Base-by-base conservation (phyloP, 1,284 basidiomycete species). In the Porogramme epimiltina region DNA sequence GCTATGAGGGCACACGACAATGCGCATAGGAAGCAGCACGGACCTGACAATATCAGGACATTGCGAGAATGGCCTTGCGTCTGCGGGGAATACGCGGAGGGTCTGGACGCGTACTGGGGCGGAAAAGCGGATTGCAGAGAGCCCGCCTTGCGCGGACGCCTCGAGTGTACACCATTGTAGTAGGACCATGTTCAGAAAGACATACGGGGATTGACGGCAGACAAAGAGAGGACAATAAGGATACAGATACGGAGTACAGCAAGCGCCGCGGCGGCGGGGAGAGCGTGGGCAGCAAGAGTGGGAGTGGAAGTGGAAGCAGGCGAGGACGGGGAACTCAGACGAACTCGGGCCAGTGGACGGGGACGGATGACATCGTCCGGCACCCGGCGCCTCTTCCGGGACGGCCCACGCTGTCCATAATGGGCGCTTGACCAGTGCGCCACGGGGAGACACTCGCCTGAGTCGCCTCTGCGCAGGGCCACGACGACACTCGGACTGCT, bases 111-210 rank as follows among this genome's bases (percentile, higher is more conserved):
- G 78, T 18, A 89, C 79, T 8, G 85, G 80, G 2, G 74, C 72
- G 2, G 78, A 69, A 67, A 89, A 90, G 22, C 86, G 78, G 33
- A 89, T 71, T 4, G 87, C 85, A 43, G 85, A 83, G 16, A 89
- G 67, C 53, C 76, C 74, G 3, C 79, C 80, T 1, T 77, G 70
- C 6, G 80, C 81, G 36, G 80, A 70, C 0, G 87, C 86, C 24
- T 74, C 68, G 51, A 91, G 69, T n/a, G 78, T 81, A 38, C 78
- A 83, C 82, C 84, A 91, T 61, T 86, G 82, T 56, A 91, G 69
- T 20, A 89, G 72, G 56, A 76, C 72, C 51, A 55, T 59, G 11
- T 23, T 42, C 34, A 43, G 19, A 11, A 33, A 38, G 36, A 28
- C 40, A 48, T 47, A 4, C 42, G 37, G 20, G 37, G n/a, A n/a